Conservation (phyloP, 768 basidiomycete genomes). For the Lactarius sanguifluus region DNA sequence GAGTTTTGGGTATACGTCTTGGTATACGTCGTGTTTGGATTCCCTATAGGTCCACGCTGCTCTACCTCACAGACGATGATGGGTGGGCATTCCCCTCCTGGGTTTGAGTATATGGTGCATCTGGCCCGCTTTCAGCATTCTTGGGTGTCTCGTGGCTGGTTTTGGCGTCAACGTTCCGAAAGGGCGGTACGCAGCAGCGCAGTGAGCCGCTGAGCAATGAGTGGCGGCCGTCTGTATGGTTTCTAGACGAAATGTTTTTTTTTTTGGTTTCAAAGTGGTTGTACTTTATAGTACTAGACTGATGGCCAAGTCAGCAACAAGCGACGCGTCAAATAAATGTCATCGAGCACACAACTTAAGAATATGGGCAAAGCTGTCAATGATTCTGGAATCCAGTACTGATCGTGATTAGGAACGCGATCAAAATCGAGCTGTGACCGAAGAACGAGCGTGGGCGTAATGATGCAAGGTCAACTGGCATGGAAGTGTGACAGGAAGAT, state of each 20-base stretch:
- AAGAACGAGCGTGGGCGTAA: neutral
- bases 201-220: conserved; percentile 37
- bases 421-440: neutral
- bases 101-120: conserved; percentile 76
- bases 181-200: conserved; percentile 42
- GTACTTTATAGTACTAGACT: too few relatives aligned
- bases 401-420: neutral
- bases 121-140: conserved; percentile 44
- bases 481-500: neutral
- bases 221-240: neutral
- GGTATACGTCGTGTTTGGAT: conserved; percentile 60
- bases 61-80: conserved; percentile 83
- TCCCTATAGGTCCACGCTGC: conserved; percentile 86
- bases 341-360: neutral
- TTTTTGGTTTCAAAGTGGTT: too few relatives aligned
- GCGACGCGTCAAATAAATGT: neutral
- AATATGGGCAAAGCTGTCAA: too few relatives aligned
- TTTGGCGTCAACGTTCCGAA: conserved; percentile 48
- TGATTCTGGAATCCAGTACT: neutral
- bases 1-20: conserved; percentile 82
- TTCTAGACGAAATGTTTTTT: neutral
- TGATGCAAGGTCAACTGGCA: too few relatives aligned
- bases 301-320: neutral
- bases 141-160: conserved; percentile 77
- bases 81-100: conserved; percentile 84